Conservation (phyloP, 768 basidiomycete genomes). For the Mycena indigotica region DNA sequence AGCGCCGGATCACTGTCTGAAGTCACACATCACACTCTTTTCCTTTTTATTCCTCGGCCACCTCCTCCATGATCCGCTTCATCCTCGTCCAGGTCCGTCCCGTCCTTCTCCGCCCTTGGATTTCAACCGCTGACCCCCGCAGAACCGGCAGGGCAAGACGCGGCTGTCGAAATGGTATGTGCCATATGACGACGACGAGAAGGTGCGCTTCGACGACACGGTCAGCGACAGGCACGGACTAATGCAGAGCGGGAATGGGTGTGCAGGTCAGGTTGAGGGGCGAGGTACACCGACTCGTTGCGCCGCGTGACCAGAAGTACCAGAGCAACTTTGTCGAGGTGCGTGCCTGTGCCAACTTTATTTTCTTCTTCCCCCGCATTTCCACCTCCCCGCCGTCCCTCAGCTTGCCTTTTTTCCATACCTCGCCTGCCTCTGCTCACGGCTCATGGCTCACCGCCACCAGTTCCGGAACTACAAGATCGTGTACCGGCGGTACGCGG, state of each 20-base stretch:
- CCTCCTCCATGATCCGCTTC: constrained; percentile 83
- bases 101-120: neutral
- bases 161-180: constrained; percentile 98
- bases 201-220: constrained; percentile 53
- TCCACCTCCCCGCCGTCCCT: neutral
- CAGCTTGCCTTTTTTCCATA: constrained; percentile 3
- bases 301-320: constrained; percentile 97
- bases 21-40: neutral
- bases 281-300: constrained; percentile 94
- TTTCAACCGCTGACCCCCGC: constrained; percentile 2
- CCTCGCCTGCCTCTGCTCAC: constrained; percentile 11
- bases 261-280: constrained; percentile 88
- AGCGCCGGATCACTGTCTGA: too few relatives aligned
- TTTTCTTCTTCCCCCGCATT: neutral
- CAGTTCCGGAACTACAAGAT: constrained; percentile 98
- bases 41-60: neutral
- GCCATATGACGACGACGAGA: constrained; percentile 98
- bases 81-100: constrained; percentile 87
- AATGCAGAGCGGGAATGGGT: too few relatives aligned
- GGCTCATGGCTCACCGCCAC: neutral
- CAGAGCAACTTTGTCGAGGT: constrained; percentile 99
- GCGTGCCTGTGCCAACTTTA: too few relatives aligned
- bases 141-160: constrained; percentile 99
- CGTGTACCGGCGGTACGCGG: constrained; percentile 95
- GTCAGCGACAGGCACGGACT: neutral